These are phyloP conservation scores for Ustilago nuda DNA, from an alignment of 1,284 basidiomycete genomes.

Conservation along the genomic window DNA sequence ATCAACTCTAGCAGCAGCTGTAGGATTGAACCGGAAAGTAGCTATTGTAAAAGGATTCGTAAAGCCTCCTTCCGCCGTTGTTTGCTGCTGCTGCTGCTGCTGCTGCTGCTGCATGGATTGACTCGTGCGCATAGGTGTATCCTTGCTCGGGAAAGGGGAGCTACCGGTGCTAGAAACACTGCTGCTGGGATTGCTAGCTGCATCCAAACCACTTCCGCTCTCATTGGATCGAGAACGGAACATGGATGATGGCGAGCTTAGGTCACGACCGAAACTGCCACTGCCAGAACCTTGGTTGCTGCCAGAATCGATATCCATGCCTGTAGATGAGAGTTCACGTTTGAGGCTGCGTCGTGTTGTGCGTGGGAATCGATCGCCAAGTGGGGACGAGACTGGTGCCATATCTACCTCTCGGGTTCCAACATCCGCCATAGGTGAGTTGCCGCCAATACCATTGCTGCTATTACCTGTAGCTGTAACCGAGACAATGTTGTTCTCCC, in stretches of 20 bases:
- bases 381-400: conserved; percentile 23
- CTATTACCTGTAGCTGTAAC: too few species aligned
- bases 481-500: conserved; percentile 31
- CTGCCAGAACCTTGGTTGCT: conserved; percentile 16
- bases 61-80: conserved; percentile 17
- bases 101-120: conserved; percentile 32
- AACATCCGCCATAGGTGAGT: conserved; percentile 40
- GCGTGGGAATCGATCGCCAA: conserved; percentile 34
- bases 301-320: conserved; percentile 55
- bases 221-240: conserved; percentile 48
- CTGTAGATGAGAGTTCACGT: conserved; percentile 58
- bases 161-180: conserved; percentile 21
- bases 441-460: not conserved
- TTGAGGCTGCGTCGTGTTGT: conserved; percentile 48
- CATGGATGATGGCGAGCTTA: conserved; percentile 54
- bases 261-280: conserved; percentile 28
- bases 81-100: conserved; percentile 29
- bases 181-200: conserved; percentile 19
- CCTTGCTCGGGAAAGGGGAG: not conserved
- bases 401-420: conserved; percentile 47
- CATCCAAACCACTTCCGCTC: conserved; percentile 9
- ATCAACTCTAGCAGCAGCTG: conserved; percentile 14
- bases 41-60: conserved; percentile 39
- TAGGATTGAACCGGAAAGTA: conserved; percentile 35
- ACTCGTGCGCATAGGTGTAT: conserved; percentile 26